These are phyloP conservation scores for Carallia pectinifolia DNA, from an alignment of 345 rosid genomes.

Conservation along the genomic window DNA sequence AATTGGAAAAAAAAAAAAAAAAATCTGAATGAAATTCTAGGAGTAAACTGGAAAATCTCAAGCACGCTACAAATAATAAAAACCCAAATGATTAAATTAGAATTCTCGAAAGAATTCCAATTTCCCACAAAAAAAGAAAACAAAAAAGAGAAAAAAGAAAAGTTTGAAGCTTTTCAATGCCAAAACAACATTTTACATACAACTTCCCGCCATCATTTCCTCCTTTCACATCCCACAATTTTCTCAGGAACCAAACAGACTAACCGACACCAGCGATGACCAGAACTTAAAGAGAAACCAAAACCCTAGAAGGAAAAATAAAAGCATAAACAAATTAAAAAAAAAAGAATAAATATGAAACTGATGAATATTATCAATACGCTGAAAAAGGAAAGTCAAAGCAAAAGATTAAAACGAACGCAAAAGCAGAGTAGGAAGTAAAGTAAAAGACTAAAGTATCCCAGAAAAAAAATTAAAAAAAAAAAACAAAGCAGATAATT, in stretches of 20 bases:
- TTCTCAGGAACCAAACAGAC: constrained; percentile 1
- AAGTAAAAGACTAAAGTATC: too few species aligned
- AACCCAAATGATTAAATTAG: neutral
- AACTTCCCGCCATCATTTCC: neutral
- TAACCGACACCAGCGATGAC: neutral
- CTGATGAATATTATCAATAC: too few species aligned
- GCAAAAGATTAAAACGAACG: too few species aligned
- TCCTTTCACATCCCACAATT: neutral
- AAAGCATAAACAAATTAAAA: neutral
- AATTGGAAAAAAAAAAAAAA: constrained; percentile 2
- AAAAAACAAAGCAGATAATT: too few species aligned
- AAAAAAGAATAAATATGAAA: too few species aligned
- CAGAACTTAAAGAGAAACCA: neutral
- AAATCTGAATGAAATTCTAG: neutral
- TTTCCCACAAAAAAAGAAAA: neutral
- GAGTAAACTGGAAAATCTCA: neutral
- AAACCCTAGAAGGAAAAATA: neutral
- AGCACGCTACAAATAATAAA: neutral
- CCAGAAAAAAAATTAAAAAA: too few species aligned
- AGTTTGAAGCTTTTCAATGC: neutral
- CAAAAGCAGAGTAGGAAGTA: too few species aligned
- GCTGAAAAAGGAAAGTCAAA: too few species aligned
- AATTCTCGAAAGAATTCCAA: too few species aligned
- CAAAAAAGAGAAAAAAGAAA: neutral
- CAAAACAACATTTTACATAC: neutral